These are phyloP conservation scores for Mesembryanthemum crystallinum DNA, from an alignment of 148 eudicot genomes.

Conservation along the genomic window DNA sequence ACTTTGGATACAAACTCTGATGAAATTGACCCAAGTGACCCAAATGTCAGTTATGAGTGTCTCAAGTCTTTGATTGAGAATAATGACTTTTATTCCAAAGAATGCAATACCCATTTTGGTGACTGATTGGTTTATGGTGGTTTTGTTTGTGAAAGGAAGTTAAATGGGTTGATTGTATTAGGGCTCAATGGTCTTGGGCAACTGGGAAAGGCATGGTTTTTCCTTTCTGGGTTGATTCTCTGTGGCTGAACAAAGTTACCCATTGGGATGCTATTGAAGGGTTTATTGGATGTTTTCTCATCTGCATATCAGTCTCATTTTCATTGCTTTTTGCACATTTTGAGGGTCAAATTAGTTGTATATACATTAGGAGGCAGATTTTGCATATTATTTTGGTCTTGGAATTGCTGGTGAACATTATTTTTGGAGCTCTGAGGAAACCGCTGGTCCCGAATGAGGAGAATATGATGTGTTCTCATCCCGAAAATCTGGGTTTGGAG, in stretches of 20 bases:
- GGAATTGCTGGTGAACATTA: not conserved
- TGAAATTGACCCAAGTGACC: slow-evolving; percentile 38
- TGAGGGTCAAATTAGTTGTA: not conserved
- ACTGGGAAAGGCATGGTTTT: not conserved
- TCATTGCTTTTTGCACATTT: not conserved
- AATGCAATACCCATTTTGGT: slow-evolving; percentile 71
- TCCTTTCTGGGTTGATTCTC: not conserved
- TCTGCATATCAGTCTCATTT: not conserved
- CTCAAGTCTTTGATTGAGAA: slow-evolving; percentile 64
- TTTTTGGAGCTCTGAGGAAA: slow-evolving; percentile 5
- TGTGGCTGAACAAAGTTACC: not conserved
- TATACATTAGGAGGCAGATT: not conserved
- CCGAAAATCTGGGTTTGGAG: slow-evolving; percentile 7
- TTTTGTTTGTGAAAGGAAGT: not conserved
- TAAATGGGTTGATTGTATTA: slow-evolving; percentile 10
- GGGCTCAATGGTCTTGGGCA: not conserved
- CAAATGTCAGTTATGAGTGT: slow-evolving; percentile 32
- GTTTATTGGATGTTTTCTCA: not conserved
- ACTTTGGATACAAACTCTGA: slow-evolving; percentile 36
- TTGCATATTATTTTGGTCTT: not conserved
- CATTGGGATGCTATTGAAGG: not conserved
- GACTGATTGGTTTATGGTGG: slow-evolving; percentile 8
- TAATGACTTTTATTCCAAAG: slow-evolving; percentile 67
- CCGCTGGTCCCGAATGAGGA: slow-evolving; percentile 1
- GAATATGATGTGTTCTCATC: slow-evolving; percentile 8